phyloP scores from a whole-genome alignment of 2,329 filamentous ascomycete species.

The Neonectria hederae region DNA sequence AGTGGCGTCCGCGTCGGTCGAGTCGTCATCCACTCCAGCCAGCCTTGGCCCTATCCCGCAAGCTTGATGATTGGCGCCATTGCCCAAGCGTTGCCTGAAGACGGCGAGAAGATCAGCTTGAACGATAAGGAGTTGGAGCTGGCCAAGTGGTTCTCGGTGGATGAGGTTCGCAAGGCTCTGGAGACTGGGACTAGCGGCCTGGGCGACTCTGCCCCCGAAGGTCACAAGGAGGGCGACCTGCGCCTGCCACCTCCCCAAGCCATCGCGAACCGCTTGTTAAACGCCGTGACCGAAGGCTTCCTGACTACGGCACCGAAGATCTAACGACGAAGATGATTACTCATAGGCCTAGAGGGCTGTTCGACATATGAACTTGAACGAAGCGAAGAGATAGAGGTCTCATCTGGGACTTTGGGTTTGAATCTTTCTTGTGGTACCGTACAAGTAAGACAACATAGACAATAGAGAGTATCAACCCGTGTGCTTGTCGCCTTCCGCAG shows the following conservation, averaged over 20 bases:
- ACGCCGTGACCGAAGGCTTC: slow-evolving; percentile 81
- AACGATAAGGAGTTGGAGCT: slow-evolving; percentile 93
- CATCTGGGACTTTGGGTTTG: not conserved
- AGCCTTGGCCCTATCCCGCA: slow-evolving; percentile 88
- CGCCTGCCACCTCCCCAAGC: slow-evolving; percentile 86
- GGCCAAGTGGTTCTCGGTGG: slow-evolving; percentile 87
- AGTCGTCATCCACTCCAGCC: slow-evolving; percentile 83
- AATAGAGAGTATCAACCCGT: not conserved
- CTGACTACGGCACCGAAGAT: slow-evolving; percentile 65
- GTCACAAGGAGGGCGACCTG: slow-evolving; percentile 79
- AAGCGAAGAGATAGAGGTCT: not conserved
- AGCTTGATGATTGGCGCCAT: slow-evolving; percentile 90
- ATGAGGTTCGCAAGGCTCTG: slow-evolving; percentile 82
- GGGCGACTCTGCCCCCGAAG: slow-evolving; percentile 69
- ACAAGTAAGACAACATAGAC: not conserved
- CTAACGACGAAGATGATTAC: slow-evolving; percentile 36
- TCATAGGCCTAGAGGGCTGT: not conserved
- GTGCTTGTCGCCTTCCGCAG: not conserved
- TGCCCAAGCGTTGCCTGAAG: slow-evolving; percentile 78
- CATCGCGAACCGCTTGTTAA: slow-evolving; percentile 90
- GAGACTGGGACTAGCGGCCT: slow-evolving; percentile 70
- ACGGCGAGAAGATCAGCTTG: slow-evolving; percentile 81
- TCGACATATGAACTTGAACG: not conserved
- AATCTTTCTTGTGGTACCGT: not conserved
- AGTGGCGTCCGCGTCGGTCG: slow-evolving; percentile 79